phyloP scores from a whole-genome alignment of 257 asterid species.

The Echium plantagineum region DNA sequence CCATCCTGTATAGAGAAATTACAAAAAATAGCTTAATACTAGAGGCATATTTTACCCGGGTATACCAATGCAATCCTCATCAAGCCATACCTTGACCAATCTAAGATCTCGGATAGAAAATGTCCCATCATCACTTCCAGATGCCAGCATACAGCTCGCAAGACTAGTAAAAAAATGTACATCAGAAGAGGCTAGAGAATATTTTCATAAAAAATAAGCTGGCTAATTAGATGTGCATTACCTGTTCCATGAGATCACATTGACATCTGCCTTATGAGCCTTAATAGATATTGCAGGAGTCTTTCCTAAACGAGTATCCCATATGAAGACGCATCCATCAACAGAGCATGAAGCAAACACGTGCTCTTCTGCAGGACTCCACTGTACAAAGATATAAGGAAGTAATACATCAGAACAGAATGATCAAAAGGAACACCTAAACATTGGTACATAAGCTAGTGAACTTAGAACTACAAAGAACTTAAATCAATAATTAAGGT shows the following conservation, averaged over 20 bases:
- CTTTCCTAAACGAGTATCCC: constrained; percentile 82
- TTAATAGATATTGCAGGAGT: constrained; percentile 61
- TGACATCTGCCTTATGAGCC: constrained; percentile 91
- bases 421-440: neutral
- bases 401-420: neutral
- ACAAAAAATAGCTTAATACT: neutral
- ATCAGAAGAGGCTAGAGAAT: constrained; percentile 4
- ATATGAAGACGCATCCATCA: constrained; percentile 66
- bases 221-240: constrained; percentile 8
- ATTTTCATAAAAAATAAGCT: constrained; percentile 1
- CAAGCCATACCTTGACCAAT: constrained; percentile 52
- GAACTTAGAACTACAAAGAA: too few species aligned
- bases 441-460: neutral
- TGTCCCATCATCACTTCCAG: constrained; percentile 95
- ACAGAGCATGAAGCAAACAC: constrained; percentile 94
- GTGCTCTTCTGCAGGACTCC: constrained; percentile 86
- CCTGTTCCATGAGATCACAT: constrained; percentile 98
- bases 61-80: neutral
- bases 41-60: neutral
- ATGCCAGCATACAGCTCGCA: constrained; percentile 92
- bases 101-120: constrained; percentile 85
- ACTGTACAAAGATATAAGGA: constrained; percentile 34
- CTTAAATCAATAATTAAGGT: too few species aligned
- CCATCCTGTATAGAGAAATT: constrained; percentile 44
- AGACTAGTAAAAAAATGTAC: constrained; percentile 34